Evolutionary conservation across 257 asterid genomes (phyloP).

Genomic region (Lycium barbarum): DNA sequence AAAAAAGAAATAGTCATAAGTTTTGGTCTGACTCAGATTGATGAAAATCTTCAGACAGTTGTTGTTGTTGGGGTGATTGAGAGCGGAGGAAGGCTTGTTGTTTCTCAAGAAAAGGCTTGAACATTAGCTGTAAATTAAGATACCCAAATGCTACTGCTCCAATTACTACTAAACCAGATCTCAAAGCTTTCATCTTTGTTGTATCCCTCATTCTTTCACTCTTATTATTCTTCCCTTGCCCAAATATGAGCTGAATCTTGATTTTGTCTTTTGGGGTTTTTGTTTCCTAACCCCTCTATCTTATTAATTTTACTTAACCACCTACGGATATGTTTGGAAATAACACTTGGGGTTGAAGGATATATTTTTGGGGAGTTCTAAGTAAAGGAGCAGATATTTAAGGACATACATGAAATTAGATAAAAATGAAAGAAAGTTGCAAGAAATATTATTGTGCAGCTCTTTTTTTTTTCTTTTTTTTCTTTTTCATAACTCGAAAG

Average conservation of each 20-base stretch:
- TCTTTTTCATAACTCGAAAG: too few relatives aligned
- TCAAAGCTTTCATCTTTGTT: constrained; percentile 72
- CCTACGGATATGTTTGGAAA: background rate
- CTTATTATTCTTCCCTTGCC: background rate
- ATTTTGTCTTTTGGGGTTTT: background rate
- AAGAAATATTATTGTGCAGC: too few relatives aligned
- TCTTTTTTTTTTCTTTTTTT: too few relatives aligned
- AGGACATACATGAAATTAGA: too few relatives aligned
- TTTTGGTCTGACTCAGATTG: constrained; percentile 20
- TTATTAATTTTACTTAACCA: background rate
- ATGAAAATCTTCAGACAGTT: background rate
- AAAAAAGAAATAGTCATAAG: background rate
- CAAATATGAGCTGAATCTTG: background rate
- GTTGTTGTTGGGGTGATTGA: constrained; percentile 38
- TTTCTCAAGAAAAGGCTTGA: constrained; percentile 78
- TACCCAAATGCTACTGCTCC: constrained; percentile 86
- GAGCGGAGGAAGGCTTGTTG: constrained; percentile 59
- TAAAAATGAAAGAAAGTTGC: too few relatives aligned
- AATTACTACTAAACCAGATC: constrained; percentile 73
- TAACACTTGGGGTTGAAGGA: background rate
- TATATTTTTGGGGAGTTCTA: background rate
- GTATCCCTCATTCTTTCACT: constrained; percentile 46
- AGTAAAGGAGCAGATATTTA: too few relatives aligned
- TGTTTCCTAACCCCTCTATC: background rate
- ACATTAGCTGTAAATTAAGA: constrained; percentile 75